phyloP scores from a whole-genome alignment of 176 grass and related monocot genomes.

The Pharus latifolius region DNA sequence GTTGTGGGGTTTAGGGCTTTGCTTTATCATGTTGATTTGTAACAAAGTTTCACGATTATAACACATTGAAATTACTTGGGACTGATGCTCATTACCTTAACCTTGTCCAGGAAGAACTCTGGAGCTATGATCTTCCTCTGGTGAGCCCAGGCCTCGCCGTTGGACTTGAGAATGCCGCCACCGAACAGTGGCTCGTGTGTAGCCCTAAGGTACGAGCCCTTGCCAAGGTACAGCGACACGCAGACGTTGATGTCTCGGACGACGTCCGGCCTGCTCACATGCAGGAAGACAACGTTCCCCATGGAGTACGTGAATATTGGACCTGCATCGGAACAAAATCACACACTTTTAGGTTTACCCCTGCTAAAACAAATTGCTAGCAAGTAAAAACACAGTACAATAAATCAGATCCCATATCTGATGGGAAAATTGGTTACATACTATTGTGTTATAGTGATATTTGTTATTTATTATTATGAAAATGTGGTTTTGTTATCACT shows the following conservation, averaged over 20 bases:
- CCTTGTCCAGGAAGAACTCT: slow-evolving; percentile 86
- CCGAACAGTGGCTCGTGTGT: slow-evolving; percentile 93
- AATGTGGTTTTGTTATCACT: too few species aligned
- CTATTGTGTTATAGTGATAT: too few species aligned
- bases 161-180: slow-evolving; percentile 82
- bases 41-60: background rate
- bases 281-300: slow-evolving; percentile 74
- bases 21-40: background rate
- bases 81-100: slow-evolving; percentile 47
- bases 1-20: background rate
- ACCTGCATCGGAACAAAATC: slow-evolving; percentile 29
- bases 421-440: too few species aligned
- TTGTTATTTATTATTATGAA: too few species aligned
- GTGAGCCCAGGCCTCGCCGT: slow-evolving; percentile 59
- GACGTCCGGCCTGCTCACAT: slow-evolving; percentile 70
- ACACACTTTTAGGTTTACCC: background rate
- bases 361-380: too few species aligned
- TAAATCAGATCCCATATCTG: too few species aligned
- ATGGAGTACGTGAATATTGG: slow-evolving; percentile 70
- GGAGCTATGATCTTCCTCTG: slow-evolving; percentile 93
- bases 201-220: slow-evolving; percentile 85
- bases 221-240: slow-evolving; percentile 76
- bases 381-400: too few species aligned
- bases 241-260: slow-evolving; percentile 81
- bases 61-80: background rate